phyloP scores from a whole-genome alignment of 2,329 filamentous ascomycete genomes.

The Gliomastix tumulicola region DNA sequence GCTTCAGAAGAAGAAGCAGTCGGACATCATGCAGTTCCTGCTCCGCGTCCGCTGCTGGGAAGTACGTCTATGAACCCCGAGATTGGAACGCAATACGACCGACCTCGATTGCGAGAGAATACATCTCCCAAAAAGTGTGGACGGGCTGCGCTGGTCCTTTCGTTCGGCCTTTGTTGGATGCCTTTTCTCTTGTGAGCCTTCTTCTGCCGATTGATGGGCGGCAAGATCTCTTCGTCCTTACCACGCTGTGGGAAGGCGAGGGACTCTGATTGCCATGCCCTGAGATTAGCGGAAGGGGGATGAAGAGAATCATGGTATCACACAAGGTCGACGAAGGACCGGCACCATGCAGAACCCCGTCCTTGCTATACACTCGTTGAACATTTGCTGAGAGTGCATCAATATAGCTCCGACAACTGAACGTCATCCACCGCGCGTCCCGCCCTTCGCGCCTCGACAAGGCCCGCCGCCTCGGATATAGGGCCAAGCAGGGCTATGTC shows the following conservation, averaged over 20 bases:
- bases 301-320: too few species aligned
- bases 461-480: slow-evolving; percentile 99
- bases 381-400: slow-evolving; percentile 99
- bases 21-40: slow-evolving; percentile 99
- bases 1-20: slow-evolving; percentile 99
- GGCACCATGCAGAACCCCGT: slow-evolving; percentile 15
- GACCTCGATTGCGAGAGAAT: not conserved
- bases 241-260: too few species aligned
- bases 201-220: too few species aligned
- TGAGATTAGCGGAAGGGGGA: too few species aligned
- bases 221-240: too few species aligned
- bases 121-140: not conserved
- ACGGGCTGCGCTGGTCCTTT: slow-evolving; percentile 3
- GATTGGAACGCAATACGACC: not conserved
- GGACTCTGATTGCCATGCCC: too few species aligned
- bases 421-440: slow-evolving; percentile 98
- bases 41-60: slow-evolving; percentile 99
- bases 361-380: slow-evolving; percentile 97
- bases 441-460: slow-evolving; percentile 98
- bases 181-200: too few species aligned
- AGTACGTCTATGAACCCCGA: slow-evolving; percentile 61
- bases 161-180: not conserved
- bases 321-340: too few species aligned
- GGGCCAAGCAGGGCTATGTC: slow-evolving; percentile 99
- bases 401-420: slow-evolving; percentile 99